A percentile compares a stretch with the other conserved stretches of the same genome.
These are phyloP conservation scores for Epichloe bromicola DNA, from an alignment of 2,329 filamentous ascomycete species.

Conservation along the genomic window DNA sequence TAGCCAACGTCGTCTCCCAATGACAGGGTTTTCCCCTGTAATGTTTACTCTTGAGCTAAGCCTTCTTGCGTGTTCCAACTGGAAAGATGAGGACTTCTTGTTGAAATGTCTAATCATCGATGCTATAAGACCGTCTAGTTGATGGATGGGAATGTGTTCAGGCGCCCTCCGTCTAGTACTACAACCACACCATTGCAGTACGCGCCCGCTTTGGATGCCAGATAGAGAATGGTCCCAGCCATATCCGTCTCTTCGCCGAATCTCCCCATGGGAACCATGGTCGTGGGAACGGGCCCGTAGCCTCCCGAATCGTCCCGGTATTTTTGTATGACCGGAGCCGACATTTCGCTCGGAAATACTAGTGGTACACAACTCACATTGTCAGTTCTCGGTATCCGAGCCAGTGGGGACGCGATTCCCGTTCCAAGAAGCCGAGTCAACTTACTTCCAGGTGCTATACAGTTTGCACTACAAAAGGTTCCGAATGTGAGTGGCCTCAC, in stretches of 20 bases:
- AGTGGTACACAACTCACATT: background rate
- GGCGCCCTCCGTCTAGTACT: conserved; percentile 48
- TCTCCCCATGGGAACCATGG: conserved; percentile 42
- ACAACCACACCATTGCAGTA: conserved; percentile 53
- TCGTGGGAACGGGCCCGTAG: conserved; percentile 22
- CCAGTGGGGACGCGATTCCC: background rate
- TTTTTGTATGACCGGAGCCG: conserved; percentile 31
- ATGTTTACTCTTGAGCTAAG: background rate
- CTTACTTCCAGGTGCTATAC: conserved; percentile 36
- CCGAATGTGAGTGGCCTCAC: background rate
- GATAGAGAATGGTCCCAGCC: conserved; percentile 50
- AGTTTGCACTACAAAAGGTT: conserved; percentile 25
- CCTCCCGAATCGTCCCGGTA: conserved; percentile 22
- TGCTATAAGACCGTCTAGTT: conserved; percentile 25
- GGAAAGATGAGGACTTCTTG: background rate
- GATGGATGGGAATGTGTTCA: conserved; percentile 41
- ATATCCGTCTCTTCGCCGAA: conserved; percentile 48
- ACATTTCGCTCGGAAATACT: conserved; percentile 52
- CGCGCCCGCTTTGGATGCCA: conserved; percentile 50
- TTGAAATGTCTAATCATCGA: background rate
- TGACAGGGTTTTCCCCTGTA: too few relatives aligned
- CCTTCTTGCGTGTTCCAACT: background rate
- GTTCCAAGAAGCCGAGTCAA: conserved; percentile 8
- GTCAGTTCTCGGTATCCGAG: background rate
- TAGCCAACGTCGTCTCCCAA: too few relatives aligned